Percentiles rank a stretch among this genome's conserved stretches.
Evolutionary conservation across 306 rosid species (phyloP).

Genomic region (Casuarina equisetifolia): DNA sequence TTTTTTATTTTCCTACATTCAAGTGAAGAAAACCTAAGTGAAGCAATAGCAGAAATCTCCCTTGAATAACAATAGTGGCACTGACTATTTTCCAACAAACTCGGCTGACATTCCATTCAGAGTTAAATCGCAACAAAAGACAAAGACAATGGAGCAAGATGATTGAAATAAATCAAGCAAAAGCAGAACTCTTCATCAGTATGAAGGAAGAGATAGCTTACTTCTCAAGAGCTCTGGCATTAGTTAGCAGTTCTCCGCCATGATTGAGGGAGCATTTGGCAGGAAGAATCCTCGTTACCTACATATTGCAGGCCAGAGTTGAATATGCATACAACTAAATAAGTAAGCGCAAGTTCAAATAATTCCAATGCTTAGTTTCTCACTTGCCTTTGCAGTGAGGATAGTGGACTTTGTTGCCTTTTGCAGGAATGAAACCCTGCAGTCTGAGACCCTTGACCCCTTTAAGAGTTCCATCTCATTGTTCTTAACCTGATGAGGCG

Average conservation of each 20-base stretch:
- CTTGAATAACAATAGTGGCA: background rate
- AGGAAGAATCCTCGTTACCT: slow-evolving; percentile 1
- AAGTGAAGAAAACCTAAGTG: background rate
- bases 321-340: background rate
- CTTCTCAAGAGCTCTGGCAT: slow-evolving; percentile 49
- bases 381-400: slow-evolving; percentile 26
- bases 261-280: slow-evolving; percentile 36
- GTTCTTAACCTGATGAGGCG: slow-evolving; percentile 19
- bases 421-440: slow-evolving; percentile 7
- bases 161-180: background rate
- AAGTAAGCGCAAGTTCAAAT: slow-evolving; percentile 1
- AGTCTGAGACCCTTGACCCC: slow-evolving; percentile 20
- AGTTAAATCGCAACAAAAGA: background rate
- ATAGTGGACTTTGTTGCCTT: slow-evolving; percentile 29
- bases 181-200: background rate
- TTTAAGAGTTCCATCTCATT: slow-evolving; percentile 15
- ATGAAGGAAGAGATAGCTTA: slow-evolving; percentile 25
- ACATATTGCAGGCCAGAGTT: background rate
- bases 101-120: background rate
- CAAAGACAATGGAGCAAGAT: slow-evolving; percentile 6
- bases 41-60: slow-evolving; percentile 10
- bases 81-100: background rate
- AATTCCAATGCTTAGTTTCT: background rate
- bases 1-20: slow-evolving; percentile 55
- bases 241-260: slow-evolving; percentile 22